A percentile compares a stretch with the other conserved stretches of the same genome.
Conservation (phyloP, 306 rosid species). For the Cicer bijugum region DNA sequence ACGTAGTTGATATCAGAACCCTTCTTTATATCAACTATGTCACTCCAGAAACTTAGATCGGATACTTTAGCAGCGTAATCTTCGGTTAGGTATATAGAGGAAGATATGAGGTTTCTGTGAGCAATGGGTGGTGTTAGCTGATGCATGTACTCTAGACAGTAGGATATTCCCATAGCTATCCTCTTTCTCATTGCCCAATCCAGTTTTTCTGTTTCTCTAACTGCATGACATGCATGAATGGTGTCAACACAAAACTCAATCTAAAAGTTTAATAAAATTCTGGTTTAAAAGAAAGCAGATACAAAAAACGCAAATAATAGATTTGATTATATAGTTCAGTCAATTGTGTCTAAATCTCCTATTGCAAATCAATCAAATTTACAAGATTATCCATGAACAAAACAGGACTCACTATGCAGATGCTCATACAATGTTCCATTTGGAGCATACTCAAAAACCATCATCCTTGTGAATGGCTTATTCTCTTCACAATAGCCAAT, state of each 20-base stretch:
- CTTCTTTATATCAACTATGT: conserved; percentile 52
- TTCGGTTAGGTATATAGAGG: conserved; percentile 80
- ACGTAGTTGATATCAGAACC: conserved; percentile 49
- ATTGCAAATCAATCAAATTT: too few species aligned
- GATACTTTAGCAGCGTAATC: conserved; percentile 90
- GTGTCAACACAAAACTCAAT: conserved; percentile 20
- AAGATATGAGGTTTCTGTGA: conserved; percentile 65
- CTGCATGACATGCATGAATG: conserved; percentile 55
- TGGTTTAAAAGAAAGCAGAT: too few species aligned
- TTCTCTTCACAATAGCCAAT: conserved; percentile 87
- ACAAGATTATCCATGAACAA: neutral
- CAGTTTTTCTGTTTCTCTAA: conserved; percentile 82
- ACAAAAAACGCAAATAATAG: too few species aligned
- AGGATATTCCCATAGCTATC: conserved; percentile 92
- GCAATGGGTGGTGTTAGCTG: conserved; percentile 67
- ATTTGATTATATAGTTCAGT: too few species aligned
- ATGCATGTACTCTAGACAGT: conserved; percentile 87
- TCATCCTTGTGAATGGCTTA: conserved; percentile 88
- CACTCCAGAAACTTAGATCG: conserved; percentile 73
- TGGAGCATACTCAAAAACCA: conserved; percentile 97
- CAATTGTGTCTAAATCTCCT: too few species aligned
- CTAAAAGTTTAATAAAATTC: too few species aligned
- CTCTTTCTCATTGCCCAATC: conserved; percentile 84
- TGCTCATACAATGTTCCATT: conserved; percentile 94
- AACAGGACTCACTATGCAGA: conserved; percentile 71